A percentile compares a stretch with the other conserved stretches of the same genome.
phyloP scores from a whole-genome alignment of 2,329 filamentous ascomycete species.

The Lachnellula arida region DNA sequence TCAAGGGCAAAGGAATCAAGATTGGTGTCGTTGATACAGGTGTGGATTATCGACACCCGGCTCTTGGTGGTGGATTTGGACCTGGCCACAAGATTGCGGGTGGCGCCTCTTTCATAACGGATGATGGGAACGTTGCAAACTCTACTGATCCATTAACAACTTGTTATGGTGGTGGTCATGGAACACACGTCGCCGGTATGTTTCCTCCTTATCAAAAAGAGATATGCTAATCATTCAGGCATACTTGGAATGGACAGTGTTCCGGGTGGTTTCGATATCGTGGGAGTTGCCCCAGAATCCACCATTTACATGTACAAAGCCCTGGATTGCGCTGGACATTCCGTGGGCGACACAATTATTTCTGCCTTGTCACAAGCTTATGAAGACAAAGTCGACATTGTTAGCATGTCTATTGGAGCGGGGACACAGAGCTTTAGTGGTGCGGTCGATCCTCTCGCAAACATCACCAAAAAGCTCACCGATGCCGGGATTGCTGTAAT shows the following conservation, averaged over 20 bases:
- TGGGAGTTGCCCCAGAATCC: slow-evolving; percentile 22
- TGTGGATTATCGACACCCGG: slow-evolving; percentile 58
- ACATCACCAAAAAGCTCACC: slow-evolving; percentile 4
- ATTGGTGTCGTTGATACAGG: slow-evolving; percentile 37
- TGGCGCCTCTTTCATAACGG: slow-evolving; percentile 54
- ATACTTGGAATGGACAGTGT: slow-evolving; percentile 19
- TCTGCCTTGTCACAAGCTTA: slow-evolving; percentile 20
- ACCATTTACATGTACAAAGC: slow-evolving; percentile 22
- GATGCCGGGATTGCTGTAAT: slow-evolving; percentile 10
- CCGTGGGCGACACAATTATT: slow-evolving; percentile 18
- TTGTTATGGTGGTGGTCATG: slow-evolving; percentile 20
- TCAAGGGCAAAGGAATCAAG: slow-evolving; percentile 42
- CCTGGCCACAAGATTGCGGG: slow-evolving; percentile 52
- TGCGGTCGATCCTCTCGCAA: slow-evolving; percentile 8
- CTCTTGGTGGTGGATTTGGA: slow-evolving; percentile 61
- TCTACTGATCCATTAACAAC: slow-evolving; percentile 18
- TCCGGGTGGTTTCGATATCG: slow-evolving; percentile 12
- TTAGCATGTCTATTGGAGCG: slow-evolving; percentile 24
- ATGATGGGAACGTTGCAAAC: slow-evolving; percentile 27
- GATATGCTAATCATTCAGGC: slow-evolving; percentile 7
- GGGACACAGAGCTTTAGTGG: slow-evolving; percentile 3
- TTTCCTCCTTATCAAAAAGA: neutral
- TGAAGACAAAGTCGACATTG: slow-evolving; percentile 20
- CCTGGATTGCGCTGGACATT: slow-evolving; percentile 16
- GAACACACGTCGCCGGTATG: slow-evolving; percentile 21